phyloP scores from a whole-genome alignment of 176 grass and related monocot species.

The Poa pratensis region DNA sequence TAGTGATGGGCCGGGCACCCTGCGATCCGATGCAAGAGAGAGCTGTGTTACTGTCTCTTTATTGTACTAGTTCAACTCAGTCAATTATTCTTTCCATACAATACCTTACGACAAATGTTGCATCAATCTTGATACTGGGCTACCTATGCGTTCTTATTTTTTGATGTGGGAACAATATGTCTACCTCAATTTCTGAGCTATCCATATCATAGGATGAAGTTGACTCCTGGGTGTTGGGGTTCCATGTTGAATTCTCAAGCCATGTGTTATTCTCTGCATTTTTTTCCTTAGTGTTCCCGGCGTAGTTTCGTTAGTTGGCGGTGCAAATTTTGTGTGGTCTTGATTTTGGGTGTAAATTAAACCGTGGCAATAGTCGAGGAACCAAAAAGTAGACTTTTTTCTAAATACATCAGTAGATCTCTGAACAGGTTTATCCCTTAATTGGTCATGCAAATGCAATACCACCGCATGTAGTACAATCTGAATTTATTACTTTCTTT shows the following conservation, averaged over 20 bases:
- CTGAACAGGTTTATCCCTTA: too few relatives aligned
- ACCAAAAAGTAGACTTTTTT: neutral
- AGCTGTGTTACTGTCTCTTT: neutral
- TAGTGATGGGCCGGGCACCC: conserved; percentile 36
- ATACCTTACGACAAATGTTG: conserved; percentile 20
- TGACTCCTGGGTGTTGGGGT: neutral
- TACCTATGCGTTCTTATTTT: neutral
- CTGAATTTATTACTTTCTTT: neutral
- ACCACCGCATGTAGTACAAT: neutral
- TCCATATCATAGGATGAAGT: too few relatives aligned
- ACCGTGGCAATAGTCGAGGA: neutral
- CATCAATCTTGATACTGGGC: conserved; percentile 19
- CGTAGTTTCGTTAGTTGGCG: neutral
- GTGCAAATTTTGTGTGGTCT: neutral
- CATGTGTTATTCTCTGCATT: neutral
- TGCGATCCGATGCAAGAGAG: conserved; percentile 28
- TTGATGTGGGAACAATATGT: neutral
- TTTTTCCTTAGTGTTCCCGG: neutral
- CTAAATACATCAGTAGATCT: too few relatives aligned
- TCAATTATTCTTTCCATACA: neutral
- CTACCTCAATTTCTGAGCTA: neutral
- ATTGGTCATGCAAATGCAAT: neutral
- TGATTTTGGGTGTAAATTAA: neutral
- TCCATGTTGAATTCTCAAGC: neutral
- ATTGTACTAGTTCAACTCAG: conserved; percentile 24